A percentile compares a stretch with the other conserved stretches of the same genome.
Conservation (phyloP, 2,329 filamentous ascomycete species). For the Neophaeococcomyces mojaviensis region DNA sequence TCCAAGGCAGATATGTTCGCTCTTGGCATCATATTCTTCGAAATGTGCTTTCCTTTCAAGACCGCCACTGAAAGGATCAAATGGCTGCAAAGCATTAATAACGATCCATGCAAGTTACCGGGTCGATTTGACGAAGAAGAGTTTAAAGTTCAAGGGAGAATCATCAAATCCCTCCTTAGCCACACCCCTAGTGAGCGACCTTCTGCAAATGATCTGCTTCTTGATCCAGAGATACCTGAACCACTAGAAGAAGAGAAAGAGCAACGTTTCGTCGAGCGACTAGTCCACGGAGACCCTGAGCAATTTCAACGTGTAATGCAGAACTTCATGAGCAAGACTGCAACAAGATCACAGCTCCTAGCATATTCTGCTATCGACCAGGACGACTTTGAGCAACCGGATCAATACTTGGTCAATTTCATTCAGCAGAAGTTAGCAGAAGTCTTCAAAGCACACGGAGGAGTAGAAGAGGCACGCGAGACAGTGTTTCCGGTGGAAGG, state of each 20-base stretch:
- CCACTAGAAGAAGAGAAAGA: slow-evolving; percentile 92
- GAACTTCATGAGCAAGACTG: slow-evolving; percentile 71
- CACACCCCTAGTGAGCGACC: slow-evolving; percentile 78
- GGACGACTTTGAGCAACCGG: slow-evolving; percentile 4
- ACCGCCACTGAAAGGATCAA: slow-evolving; percentile 58
- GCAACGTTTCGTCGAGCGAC: slow-evolving; percentile 68
- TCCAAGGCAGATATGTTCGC: slow-evolving; percentile 99
- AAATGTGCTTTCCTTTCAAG: slow-evolving; percentile 69
- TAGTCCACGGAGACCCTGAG: slow-evolving; percentile 74
- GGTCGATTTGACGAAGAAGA: slow-evolving; percentile 52
- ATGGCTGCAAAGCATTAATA: slow-evolving; percentile 51
- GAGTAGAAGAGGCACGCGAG: slow-evolving; percentile 69
- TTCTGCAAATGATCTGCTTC: slow-evolving; percentile 71
- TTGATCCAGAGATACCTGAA: slow-evolving; percentile 78
- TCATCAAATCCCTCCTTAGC: slow-evolving; percentile 71
- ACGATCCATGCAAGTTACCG: slow-evolving; percentile 63
- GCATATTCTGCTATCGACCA: slow-evolving; percentile 43
- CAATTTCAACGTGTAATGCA: slow-evolving; percentile 74
- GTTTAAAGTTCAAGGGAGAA: slow-evolving; percentile 51
- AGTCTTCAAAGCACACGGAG: slow-evolving; percentile 84
- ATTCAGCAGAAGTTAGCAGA: slow-evolving; percentile 67
- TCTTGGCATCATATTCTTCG: slow-evolving; percentile 93
- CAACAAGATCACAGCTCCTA: slow-evolving; percentile 63
- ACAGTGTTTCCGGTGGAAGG: slow-evolving; percentile 73
- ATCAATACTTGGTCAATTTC: slow-evolving; percentile 49